Conservation (phyloP, 202 grass and related monocot species). For the Hordeum pubiflorum region DNA sequence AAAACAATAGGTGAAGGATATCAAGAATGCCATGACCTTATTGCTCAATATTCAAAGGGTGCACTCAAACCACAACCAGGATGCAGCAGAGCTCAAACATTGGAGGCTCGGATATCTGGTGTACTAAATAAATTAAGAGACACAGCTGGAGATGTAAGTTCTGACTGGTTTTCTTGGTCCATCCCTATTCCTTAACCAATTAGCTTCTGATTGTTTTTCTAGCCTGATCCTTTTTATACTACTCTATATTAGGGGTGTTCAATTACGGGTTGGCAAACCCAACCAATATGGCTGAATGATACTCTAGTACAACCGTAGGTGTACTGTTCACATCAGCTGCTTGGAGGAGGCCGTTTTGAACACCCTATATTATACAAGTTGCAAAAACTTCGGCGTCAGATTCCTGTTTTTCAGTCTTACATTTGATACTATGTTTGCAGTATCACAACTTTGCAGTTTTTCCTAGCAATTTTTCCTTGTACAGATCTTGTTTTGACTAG, state of each 20-base stretch:
- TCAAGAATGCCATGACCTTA: constrained; percentile 64
- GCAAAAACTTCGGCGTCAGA: background rate
- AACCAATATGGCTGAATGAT: background rate
- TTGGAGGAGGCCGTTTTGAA: background rate
- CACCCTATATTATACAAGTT: background rate
- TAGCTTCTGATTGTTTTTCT: background rate
- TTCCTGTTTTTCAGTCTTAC: background rate
- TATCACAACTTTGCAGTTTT: background rate
- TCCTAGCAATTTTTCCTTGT: background rate
- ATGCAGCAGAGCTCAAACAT: constrained; percentile 62
- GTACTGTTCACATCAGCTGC: background rate
- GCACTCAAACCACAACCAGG: constrained; percentile 52
- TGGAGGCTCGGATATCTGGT: constrained; percentile 58
- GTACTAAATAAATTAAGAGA: constrained; percentile 77
- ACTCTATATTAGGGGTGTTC: background rate
- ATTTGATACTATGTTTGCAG: background rate
- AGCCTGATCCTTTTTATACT: background rate
- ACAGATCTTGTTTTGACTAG: background rate
- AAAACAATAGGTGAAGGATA: constrained; percentile 64
- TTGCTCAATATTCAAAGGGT: constrained; percentile 62
- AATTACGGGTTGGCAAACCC: background rate
- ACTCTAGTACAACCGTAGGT: background rate
- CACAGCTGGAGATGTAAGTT: constrained; percentile 62
- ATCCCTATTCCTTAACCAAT: constrained; percentile 8
- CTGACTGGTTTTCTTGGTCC: background rate